These are phyloP conservation scores for Stellera chamaejasme DNA, from an alignment of 345 rosid species.

Conservation along the genomic window DNA sequence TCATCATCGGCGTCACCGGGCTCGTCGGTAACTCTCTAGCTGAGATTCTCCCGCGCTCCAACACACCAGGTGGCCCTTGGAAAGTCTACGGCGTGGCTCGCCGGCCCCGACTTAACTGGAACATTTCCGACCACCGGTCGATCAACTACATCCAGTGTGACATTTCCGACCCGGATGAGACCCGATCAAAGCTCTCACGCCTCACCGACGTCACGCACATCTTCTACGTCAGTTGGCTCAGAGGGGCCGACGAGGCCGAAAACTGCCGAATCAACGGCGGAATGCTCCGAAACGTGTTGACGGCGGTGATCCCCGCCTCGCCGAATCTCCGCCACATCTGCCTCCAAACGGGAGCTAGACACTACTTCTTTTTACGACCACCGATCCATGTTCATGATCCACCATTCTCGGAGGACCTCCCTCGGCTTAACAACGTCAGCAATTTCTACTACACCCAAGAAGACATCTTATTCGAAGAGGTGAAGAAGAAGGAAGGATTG, in stretches of 20 bases:
- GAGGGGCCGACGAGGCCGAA: constrained; percentile 23
- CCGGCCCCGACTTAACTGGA: constrained; percentile 20
- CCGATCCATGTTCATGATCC: constrained; percentile 30
- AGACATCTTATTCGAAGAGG: constrained; percentile 29
- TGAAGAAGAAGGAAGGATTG: constrained; percentile 20
- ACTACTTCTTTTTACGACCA: constrained; percentile 16
- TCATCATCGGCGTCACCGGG: constrained; percentile 35
- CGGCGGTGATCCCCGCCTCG: constrained; percentile 28
- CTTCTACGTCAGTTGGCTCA: constrained; percentile 29
- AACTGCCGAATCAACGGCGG: constrained; percentile 26
- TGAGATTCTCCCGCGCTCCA: constrained; percentile 32
- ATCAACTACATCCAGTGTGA: constrained; percentile 41
- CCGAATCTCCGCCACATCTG: constrained; percentile 34
- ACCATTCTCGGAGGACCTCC: constrained; percentile 33
- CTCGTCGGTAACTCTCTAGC: constrained; percentile 40
- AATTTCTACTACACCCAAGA: constrained; percentile 30
- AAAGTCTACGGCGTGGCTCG: constrained; percentile 39
- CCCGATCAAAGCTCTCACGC: constrained; percentile 20
- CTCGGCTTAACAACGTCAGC: constrained; percentile 13
- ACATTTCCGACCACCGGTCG: neutral
- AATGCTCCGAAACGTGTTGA: constrained; percentile 33
- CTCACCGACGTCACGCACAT: constrained; percentile 35
- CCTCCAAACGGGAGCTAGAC: constrained; percentile 32
- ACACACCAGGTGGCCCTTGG: constrained; percentile 48
- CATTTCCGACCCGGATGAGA: constrained; percentile 20